Percentiles rank a stretch among this genome's conserved stretches.
These are phyloP conservation scores for Diplocarpon mali DNA, from an alignment of 2,329 filamentous ascomycete species.

Conservation along the genomic window DNA sequence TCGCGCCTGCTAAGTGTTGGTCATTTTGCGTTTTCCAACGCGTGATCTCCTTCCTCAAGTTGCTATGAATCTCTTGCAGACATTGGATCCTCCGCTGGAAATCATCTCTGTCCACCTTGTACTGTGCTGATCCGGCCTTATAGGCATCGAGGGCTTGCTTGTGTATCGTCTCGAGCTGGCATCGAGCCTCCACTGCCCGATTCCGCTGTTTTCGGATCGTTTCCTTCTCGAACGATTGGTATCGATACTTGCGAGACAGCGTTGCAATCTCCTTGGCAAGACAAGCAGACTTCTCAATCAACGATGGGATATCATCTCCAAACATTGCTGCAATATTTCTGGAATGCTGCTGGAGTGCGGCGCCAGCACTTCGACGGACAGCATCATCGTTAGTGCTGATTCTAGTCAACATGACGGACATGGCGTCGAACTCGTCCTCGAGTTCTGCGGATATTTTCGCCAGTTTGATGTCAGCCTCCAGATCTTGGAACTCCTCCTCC, in stretches of 20 bases:
- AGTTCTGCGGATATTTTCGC: not conserved
- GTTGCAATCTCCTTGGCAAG: not conserved
- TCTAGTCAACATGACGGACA: no score
- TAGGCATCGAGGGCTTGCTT: not conserved
- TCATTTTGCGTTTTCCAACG: not conserved
- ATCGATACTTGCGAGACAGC: no score
- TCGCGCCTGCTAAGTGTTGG: no score
- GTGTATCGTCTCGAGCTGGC: not conserved
- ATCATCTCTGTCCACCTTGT: not conserved
- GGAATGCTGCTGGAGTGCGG: not conserved
- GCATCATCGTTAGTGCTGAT: not conserved
- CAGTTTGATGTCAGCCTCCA: not conserved
- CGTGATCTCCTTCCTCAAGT: not conserved
- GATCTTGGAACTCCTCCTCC: constrained; percentile 1
- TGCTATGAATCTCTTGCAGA: not conserved
- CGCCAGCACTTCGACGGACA: not conserved
- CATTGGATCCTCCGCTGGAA: not conserved
- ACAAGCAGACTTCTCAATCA: not conserved
- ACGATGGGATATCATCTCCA: not conserved
- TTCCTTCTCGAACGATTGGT: not conserved
- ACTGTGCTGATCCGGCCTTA: not conserved
- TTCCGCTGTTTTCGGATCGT: not conserved
- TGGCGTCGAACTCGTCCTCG: not conserved
- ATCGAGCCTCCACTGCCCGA: not conserved
- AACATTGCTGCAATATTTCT: not conserved